Conservation (phyloP, 495 filamentous ascomycete genomes). For the Ascobolus immersus region DNA sequence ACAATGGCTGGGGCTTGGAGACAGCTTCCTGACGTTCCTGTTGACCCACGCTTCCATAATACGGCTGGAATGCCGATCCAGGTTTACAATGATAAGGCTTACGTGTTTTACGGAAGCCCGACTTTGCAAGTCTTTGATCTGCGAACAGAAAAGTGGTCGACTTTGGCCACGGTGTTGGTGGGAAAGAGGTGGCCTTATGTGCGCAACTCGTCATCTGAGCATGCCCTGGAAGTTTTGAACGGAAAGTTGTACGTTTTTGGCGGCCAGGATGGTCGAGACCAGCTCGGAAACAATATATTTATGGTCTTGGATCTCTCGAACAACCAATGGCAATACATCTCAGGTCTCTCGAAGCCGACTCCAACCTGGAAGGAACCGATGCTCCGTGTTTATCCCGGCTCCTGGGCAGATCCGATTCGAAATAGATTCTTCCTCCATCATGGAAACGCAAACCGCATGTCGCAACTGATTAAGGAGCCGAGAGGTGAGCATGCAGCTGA, state of each 20-base stretch:
- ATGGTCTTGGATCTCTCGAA: conserved; percentile 7
- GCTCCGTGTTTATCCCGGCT: conserved; percentile 8
- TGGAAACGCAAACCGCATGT: conserved; percentile 11
- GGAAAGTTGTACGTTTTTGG: conserved; percentile 10
- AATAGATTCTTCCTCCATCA: conserved; percentile 10
- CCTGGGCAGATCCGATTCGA: conserved; percentile 8
- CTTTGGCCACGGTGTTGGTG: conserved; percentile 3
- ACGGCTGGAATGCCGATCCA: conserved; percentile 10
- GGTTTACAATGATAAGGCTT: conserved; percentile 6
- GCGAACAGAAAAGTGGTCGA: conserved; percentile 4
- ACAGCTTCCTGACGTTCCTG: conserved; percentile 9
- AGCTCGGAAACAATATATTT: conserved; percentile 10
- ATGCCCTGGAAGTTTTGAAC: conserved; percentile 9
- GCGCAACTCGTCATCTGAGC: conserved; percentile 5
- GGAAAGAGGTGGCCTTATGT: conserved; percentile 9
- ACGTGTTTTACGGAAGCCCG: conserved; percentile 8
- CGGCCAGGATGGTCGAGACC: conserved; percentile 9
- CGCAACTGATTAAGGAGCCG: conserved; percentile 4
- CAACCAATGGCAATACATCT: conserved; percentile 9
- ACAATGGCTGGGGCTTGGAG: too few relatives aligned
- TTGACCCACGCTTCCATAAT: conserved; percentile 6
- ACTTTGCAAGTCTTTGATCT: conserved; percentile 8
- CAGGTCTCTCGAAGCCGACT: conserved; percentile 7
- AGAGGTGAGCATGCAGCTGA: conserved; percentile 6
- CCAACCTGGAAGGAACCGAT: conserved; percentile 8